These are phyloP conservation scores for Teunomyces gatunensis DNA, from an alignment of 805 yeast species.

Conservation along the genomic window DNA sequence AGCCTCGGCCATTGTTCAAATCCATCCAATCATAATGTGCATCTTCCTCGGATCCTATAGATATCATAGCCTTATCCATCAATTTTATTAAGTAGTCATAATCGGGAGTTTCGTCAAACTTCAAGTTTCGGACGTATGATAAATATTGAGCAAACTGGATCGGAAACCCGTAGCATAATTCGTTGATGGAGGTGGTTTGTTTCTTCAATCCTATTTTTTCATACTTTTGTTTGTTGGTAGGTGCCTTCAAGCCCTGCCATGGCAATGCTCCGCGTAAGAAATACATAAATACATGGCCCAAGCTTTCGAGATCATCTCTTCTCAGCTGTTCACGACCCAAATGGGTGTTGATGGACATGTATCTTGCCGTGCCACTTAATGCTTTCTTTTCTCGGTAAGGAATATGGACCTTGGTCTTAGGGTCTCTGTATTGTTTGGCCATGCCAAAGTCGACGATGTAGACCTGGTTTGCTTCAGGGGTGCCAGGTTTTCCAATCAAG, in stretches of 20 bases:
- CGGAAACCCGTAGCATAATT: slow-evolving; percentile 85
- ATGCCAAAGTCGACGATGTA: slow-evolving; percentile 96
- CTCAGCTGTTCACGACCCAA: slow-evolving; percentile 96
- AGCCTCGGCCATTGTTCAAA: slow-evolving; percentile 90
- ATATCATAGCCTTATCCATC: slow-evolving; percentile 73
- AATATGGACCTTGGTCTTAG: slow-evolving; percentile 90
- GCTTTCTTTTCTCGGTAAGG: slow-evolving; percentile 97
- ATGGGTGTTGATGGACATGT: slow-evolving; percentile 97
- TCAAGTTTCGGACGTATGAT: slow-evolving; percentile 81
- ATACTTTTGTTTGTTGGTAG: slow-evolving; percentile 95
- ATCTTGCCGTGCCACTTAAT: slow-evolving; percentile 96
- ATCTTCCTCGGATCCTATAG: slow-evolving; percentile 63
- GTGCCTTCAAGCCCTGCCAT: slow-evolving; percentile 99
- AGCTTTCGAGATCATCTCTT: slow-evolving; percentile 92
- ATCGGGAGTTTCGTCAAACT: slow-evolving; percentile 92
- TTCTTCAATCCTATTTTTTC: slow-evolving; percentile 97
- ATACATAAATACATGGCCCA: slow-evolving; percentile 96
- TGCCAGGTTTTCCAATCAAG: slow-evolving; percentile 83
- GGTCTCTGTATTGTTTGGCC: slow-evolving; percentile 98
- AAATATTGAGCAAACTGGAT: slow-evolving; percentile 90
- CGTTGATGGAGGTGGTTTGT: slow-evolving; percentile 82
- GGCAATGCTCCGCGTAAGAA: slow-evolving; percentile 92
- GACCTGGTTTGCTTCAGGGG: slow-evolving; percentile 79
- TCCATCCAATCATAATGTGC: slow-evolving; percentile 98
- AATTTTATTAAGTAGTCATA: slow-evolving; percentile 81